Base-by-base conservation (phyloP, 352 stramenopile genomes). In the Phytophthora ohioensis region DNA sequence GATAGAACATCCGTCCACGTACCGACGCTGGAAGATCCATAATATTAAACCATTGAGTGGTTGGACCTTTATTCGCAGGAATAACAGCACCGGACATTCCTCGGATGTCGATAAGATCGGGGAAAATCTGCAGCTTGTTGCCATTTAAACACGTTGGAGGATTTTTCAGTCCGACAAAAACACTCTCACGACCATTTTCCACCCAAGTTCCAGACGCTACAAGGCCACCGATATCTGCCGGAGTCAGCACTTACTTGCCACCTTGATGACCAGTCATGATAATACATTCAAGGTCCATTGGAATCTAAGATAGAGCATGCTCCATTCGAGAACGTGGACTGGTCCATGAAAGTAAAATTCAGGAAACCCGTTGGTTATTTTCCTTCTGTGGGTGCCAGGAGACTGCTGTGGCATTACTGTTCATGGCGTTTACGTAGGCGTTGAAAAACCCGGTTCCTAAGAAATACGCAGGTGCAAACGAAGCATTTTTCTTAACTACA, bases 191-290 rank as follows among this genome's bases (percentile, higher is more conserved):
- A 9, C 56, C 65, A 54, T 82, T 82, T 36, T 81, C 71, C 43
- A 81, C 58, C 70, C 67, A 79, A 5, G 56, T 73, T 6, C 71
- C 71, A 1, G 70, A 65, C 1, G 75, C 64, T 17, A 81, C 67
- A 10, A 76, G 64, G 1, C 75, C 75, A 10, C 67, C 71, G 39
- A 81, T 69, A 51, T 79, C 75, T n/a, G 71, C 75, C 3, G 75
- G 70, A 10, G 75, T 79, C 27, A 3, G 75, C 58, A 43, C 75
- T 81, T 13, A 81, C 67, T n/a, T n/a, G 15, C 75, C 57, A 34
- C 75, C 75, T 21, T 79, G 75, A 46, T 81, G 67, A 13, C 75
- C 75, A 6, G 75, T 81, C 70, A 81, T 79, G 27, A 81, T 35
- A 31, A 81, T 81, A 30, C 74, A 81, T 35, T 81, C 74, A n/a